These are phyloP conservation scores for Dryadomyces quercus-mongolicae DNA, from an alignment of 2,329 filamentous ascomycete genomes.

Conservation along the genomic window DNA sequence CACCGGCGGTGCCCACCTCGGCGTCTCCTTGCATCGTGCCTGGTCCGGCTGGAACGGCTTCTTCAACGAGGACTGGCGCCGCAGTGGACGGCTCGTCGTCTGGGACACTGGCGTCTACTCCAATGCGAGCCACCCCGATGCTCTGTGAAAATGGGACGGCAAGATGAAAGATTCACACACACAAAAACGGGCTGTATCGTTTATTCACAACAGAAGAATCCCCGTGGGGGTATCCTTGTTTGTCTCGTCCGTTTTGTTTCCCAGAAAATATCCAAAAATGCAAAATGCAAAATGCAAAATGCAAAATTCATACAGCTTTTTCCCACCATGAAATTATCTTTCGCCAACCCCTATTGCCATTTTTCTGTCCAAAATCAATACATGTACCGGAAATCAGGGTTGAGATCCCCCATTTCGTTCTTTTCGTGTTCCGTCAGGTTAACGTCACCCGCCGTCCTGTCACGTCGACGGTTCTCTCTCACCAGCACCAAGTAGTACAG, in stretches of 20 bases:
- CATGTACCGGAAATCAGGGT: slow-evolving; percentile 25
- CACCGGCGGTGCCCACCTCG: slow-evolving; percentile 24
- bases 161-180: too few relatives aligned
- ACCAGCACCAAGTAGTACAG: slow-evolving; percentile 48
- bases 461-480: slow-evolving; percentile 48
- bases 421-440: slow-evolving; percentile 22
- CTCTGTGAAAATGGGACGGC: background rate
- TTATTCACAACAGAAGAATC: too few relatives aligned
- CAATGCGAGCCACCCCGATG: slow-evolving; percentile 12
- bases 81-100: slow-evolving; percentile 44
- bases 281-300: background rate
- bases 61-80: slow-evolving; percentile 49
- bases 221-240: too few relatives aligned
- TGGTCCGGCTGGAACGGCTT: slow-evolving; percentile 49
- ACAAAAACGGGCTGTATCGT: too few relatives aligned
- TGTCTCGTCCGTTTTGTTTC: too few relatives aligned
- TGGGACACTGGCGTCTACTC: slow-evolving; percentile 38
- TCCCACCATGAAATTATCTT: background rate
- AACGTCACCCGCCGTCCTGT: slow-evolving; percentile 21
- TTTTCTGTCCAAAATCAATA: slow-evolving; percentile 12
- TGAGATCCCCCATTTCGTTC: slow-evolving; percentile 27
- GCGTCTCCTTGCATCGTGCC: slow-evolving; percentile 30
- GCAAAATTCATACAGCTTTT: background rate
- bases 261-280: background rate
- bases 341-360: background rate